A percentile compares a stretch with the other conserved stretches of the same genome.
Conservation (phyloP, 2,329 filamentous ascomycete species). For the Neonectria hederae region DNA sequence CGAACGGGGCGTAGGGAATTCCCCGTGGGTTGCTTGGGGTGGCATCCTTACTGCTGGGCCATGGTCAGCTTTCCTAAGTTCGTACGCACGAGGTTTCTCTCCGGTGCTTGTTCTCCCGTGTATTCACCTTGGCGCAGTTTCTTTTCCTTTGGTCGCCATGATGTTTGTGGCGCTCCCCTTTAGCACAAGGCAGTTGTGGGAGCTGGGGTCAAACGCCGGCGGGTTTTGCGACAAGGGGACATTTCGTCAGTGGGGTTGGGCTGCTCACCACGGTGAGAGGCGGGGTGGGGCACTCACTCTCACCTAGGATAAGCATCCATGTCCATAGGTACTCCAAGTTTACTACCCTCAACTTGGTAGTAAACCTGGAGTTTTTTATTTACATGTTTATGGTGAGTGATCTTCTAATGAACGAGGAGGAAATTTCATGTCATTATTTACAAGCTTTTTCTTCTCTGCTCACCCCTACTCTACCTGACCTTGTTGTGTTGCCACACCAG, state of each 20-base stretch:
- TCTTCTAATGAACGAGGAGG: neutral
- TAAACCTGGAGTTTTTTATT: neutral
- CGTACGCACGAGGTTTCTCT: neutral
- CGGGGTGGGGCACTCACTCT: slow-evolving; percentile 40
- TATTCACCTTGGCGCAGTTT: slow-evolving; percentile 47
- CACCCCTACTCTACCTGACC: too few relatives aligned
- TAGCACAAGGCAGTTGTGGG: slow-evolving; percentile 33
- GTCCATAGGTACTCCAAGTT: too few relatives aligned
- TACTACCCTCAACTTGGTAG: neutral
- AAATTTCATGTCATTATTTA: neutral
- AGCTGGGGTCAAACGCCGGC: slow-evolving; percentile 36
- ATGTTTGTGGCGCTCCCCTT: slow-evolving; percentile 37
- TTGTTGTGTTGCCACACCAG: too few relatives aligned
- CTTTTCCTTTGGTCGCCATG: slow-evolving; percentile 56
- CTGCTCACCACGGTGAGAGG: slow-evolving; percentile 43
- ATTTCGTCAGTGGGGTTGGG: slow-evolving; percentile 45
- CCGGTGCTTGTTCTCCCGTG: neutral
- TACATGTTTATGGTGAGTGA: neutral
- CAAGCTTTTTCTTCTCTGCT: too few relatives aligned
- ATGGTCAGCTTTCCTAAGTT: slow-evolving; percentile 26
- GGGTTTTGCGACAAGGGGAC: slow-evolving; percentile 43
- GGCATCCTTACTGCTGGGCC: slow-evolving; percentile 53
- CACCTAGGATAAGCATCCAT: too few relatives aligned
- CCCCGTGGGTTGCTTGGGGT: slow-evolving; percentile 79
- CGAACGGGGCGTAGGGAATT: slow-evolving; percentile 85